A percentile compares a stretch with the other conserved stretches of the same genome.
Conservation (phyloP, 139 green algal species). For the Chlamydomonas eustigma region DNA sequence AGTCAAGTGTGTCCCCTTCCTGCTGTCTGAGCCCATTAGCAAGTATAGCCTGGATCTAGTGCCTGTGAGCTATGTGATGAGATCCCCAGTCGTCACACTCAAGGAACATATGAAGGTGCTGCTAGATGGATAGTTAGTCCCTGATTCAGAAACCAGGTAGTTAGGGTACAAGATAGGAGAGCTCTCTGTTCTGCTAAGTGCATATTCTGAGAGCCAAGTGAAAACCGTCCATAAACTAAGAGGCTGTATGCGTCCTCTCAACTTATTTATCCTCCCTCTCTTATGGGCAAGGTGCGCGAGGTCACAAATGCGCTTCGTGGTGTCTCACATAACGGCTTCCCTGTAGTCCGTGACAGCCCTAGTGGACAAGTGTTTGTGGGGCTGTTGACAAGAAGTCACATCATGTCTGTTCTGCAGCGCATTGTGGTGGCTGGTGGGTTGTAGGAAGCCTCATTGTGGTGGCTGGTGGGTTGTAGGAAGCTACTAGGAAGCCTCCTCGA, state of each 20-base stretch:
- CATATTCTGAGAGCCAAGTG: too few species aligned
- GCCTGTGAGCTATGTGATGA: slow-evolving; percentile 57
- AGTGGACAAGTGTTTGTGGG: slow-evolving; percentile 60
- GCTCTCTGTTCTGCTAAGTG: too few species aligned
- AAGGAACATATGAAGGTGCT: slow-evolving; percentile 31
- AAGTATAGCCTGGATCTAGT: slow-evolving; percentile 60
- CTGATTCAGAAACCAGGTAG: too few species aligned
- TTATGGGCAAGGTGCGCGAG: background rate
- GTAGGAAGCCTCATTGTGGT: too few species aligned
- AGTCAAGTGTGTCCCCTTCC: slow-evolving; percentile 79
- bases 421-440: slow-evolving; percentile 13
- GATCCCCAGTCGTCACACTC: slow-evolving; percentile 61
- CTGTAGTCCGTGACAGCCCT: slow-evolving; percentile 45
- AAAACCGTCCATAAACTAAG: too few species aligned
- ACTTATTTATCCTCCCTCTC: too few species aligned
- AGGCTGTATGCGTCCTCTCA: too few species aligned
- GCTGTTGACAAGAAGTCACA: slow-evolving; percentile 67
- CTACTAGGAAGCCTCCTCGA: too few species aligned
- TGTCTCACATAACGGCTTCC: slow-evolving; percentile 86
- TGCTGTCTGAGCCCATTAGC: slow-evolving; percentile 50
- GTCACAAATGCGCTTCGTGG: slow-evolving; percentile 61
- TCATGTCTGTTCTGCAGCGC: slow-evolving; percentile 71
- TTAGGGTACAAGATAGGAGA: too few species aligned
- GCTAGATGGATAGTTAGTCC: background rate
- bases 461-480: background rate